Conservation (phyloP, 2,329 filamentous ascomycete species). For the Aspergillus ustus region DNA sequence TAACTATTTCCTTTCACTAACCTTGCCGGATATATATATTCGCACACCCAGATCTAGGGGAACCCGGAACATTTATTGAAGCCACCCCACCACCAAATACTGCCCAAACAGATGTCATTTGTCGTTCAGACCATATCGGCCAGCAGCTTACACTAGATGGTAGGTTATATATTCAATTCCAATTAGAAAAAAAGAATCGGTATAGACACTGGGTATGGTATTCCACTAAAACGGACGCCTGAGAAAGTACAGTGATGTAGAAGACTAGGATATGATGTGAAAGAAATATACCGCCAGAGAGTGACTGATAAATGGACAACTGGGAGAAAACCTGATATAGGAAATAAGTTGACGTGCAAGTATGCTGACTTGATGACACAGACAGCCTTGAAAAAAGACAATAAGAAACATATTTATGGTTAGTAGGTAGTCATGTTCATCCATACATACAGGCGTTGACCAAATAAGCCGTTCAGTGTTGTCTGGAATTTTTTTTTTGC, state of each 20-base stretch:
- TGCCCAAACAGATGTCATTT: no score
- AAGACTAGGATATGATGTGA: conserved; percentile 3
- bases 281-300: conserved; percentile 1
- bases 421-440: conserved; percentile 11
- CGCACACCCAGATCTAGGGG: no score
- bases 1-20: no score
- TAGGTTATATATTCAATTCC: neutral
- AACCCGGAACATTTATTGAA: no score
- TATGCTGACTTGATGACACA: neutral
- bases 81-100: no score
- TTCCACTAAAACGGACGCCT: neutral
- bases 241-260: neutral
- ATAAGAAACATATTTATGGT: conserved; percentile 4
- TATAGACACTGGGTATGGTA: neutral
- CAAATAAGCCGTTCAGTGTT: conserved; percentile 18
- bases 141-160: no score
- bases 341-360: conserved; percentile 1
- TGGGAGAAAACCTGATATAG: neutral
- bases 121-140: no score
- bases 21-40: no score
- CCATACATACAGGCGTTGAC: conserved; percentile 22
- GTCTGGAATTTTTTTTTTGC: conserved; percentile 5
- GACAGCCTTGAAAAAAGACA: neutral
- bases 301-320: neutral
- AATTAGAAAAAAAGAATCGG: neutral